phyloP scores from a whole-genome alignment of 495 filamentous ascomycete species.

The Aspergillus nidulans region DNA sequence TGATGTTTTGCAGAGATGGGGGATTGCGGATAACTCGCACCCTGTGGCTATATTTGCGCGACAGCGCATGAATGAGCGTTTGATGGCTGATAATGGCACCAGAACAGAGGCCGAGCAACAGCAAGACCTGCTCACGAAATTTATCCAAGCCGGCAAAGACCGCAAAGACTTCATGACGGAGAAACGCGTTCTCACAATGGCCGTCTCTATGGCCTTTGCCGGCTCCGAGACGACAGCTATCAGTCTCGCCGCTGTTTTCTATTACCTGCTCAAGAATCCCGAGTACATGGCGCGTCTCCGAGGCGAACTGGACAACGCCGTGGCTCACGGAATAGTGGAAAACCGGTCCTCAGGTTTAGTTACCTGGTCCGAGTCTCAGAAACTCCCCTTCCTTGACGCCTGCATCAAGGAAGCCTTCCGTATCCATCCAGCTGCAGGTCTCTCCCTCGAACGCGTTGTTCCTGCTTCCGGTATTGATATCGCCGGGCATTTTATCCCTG shows the following conservation, averaged over 20 bases:
- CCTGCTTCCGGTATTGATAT: constrained; percentile 30
- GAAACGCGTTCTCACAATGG: constrained; percentile 27
- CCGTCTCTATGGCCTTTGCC: constrained; percentile 43
- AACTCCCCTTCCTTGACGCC: constrained; percentile 58
- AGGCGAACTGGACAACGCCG: constrained; percentile 52
- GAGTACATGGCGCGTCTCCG: constrained; percentile 37
- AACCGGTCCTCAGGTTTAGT: constrained; percentile 52
- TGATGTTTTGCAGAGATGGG: constrained; percentile 12
- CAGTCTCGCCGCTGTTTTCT: constrained; percentile 57
- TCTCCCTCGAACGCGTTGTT: constrained; percentile 50
- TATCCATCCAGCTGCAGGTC: constrained; percentile 55
- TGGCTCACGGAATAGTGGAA: constrained; percentile 40
- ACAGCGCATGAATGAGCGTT: constrained; percentile 47
- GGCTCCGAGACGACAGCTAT: constrained; percentile 66
- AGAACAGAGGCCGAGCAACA: background rate
- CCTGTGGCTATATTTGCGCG: constrained; percentile 32
- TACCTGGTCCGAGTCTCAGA: constrained; percentile 55
- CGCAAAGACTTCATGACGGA: constrained; percentile 30
- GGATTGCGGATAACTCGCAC: constrained; percentile 9
- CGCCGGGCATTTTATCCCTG: constrained; percentile 50
- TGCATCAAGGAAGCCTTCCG: constrained; percentile 67
- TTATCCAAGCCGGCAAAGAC: constrained; percentile 31
- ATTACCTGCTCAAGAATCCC: constrained; percentile 57
- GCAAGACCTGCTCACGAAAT: constrained; percentile 24
- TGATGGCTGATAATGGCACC: background rate